Base-by-base conservation (phyloP, 2,329 filamentous ascomycete species). In the Aaosphaeria arxii region DNA sequence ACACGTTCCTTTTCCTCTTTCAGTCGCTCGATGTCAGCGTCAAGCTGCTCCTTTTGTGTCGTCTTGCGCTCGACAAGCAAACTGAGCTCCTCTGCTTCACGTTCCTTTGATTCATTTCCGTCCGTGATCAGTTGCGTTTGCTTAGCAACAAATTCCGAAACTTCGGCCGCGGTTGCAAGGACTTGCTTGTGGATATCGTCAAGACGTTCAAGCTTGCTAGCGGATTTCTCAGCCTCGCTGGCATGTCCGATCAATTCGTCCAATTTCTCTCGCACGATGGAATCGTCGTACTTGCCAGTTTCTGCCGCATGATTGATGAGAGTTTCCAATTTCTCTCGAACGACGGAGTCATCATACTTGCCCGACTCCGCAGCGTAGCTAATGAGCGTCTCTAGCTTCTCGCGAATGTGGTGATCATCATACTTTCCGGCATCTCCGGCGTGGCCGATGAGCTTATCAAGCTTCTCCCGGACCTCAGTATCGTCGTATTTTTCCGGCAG, bases 111-210 rank as follows among this genome's bases (percentile, higher is more conserved):
- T 54, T 94, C 88, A 51, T 90, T 85, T 38, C 91, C 88, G 52
- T 92, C 82, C 1, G 82, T 78, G 52, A 89, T 88, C 24, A 87
- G 82, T 62, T 86, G 83, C 24, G 84, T 88, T 67, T 96, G 91
- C 3, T 78, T 77, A 2, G 86, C 81, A 17, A 97, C 81, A 65
- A 96, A 96, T 39, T 86, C 83, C 2, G 87, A 87, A 46, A 99
- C 86, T 63, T 95, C 90, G 17, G 85, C 83, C 1, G 92, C 91
- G 1, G 90, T 95, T 50, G 85, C 80, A 66, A 89, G 83, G 48
- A 99, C 90, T 57, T 95, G 88, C 55, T 88, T 81, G 62, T 96
- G 90, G 44, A 97, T 94, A 67, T 91, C 83, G 57, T 96, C 90
- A 5, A 99, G 80, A 28, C 89, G 88, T 53, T 88, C 86, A 41